Base-by-base conservation (phyloP, 176 grass and related monocot genomes). In the Avena insularis region DNA sequence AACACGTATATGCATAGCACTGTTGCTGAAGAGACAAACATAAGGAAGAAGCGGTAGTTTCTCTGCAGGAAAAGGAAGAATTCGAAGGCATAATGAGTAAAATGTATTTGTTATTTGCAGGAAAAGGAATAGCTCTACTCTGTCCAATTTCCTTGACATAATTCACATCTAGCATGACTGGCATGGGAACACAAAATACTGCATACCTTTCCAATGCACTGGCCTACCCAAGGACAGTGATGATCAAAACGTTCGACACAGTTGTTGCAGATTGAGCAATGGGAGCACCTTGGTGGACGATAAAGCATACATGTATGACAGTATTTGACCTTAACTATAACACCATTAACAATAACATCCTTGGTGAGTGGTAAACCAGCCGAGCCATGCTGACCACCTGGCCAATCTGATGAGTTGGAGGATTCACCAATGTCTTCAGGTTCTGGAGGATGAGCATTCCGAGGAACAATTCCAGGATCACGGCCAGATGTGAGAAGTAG, bases 41-140 rank as follows among this genome's bases (percentile, higher is more conserved):
- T 85, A 85, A 98, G 95, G 73, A 98, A 98, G 84, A 91, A 98
- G 23, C 88, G 86, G 40, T 98, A 96, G 53, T 98, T 98, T 80
- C 96, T 94, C 93, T 98, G 96, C 89, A 84, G 58, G n/a, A 89
- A 67, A 81, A 86, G 35, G 19, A 91, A 91, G 12, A 91, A 85
- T 81, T 31, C 8, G 5, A 86, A 80, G 59, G 25, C 38, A 87
- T 50, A 72, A 79, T 87, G 6, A 83, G 77, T 74, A 84, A 36
- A 33, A 83, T 79, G 12, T 75, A 78, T 54, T 48, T 23, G 13
- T 20, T 72, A 73, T 25, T 6, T 78, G 23, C 23, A 23, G 23
- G 23, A 23, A 23, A 23, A 23, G 23, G 23, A 23, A 23, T 23
- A 23, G 23, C 23, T 23, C 23, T 23, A 77, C 20, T 61, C 17